Conservation (phyloP, 768 basidiomycete species). For the Xerocomellus dryophilus region DNA sequence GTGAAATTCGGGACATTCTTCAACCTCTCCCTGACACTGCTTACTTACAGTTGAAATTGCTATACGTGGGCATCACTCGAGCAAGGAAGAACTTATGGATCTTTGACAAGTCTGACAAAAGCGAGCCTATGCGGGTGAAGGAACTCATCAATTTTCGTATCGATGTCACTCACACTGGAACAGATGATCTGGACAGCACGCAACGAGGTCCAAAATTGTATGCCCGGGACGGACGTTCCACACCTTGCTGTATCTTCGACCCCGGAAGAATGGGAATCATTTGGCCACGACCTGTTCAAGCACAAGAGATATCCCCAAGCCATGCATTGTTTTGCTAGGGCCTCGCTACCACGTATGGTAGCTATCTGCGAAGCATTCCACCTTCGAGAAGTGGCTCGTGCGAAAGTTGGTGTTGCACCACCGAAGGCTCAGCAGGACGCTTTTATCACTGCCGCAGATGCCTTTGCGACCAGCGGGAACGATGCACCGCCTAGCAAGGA, state of each 20-base stretch:
- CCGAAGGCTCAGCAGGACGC: constrained; percentile 32
- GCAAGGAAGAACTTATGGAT: constrained; percentile 72
- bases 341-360: constrained; percentile 40
- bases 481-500: constrained; percentile 28
- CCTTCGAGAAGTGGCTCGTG: constrained; percentile 49
- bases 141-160: not conserved
- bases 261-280: constrained; percentile 43
- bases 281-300: constrained; percentile 39
- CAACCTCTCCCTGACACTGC: not conserved
- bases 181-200: constrained; percentile 53
- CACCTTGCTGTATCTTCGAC: constrained; percentile 54
- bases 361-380: constrained; percentile 51
- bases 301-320: constrained; percentile 47
- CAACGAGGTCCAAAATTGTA: constrained; percentile 46
- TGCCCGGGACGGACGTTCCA: constrained; percentile 48
- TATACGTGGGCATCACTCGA: constrained; percentile 71
- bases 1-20: not conserved
- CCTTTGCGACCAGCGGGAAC: constrained; percentile 44
- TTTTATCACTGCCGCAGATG: constrained; percentile 45
- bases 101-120: constrained; percentile 55
- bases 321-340: constrained; percentile 51
- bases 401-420: constrained; percentile 25
- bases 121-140: constrained; percentile 55
- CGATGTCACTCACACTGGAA: not conserved
- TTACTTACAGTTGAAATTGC: constrained; percentile 50